phyloP scores from a whole-genome alignment of 2,329 filamentous ascomycete genomes.

The Aspergillus calidoustus region DNA sequence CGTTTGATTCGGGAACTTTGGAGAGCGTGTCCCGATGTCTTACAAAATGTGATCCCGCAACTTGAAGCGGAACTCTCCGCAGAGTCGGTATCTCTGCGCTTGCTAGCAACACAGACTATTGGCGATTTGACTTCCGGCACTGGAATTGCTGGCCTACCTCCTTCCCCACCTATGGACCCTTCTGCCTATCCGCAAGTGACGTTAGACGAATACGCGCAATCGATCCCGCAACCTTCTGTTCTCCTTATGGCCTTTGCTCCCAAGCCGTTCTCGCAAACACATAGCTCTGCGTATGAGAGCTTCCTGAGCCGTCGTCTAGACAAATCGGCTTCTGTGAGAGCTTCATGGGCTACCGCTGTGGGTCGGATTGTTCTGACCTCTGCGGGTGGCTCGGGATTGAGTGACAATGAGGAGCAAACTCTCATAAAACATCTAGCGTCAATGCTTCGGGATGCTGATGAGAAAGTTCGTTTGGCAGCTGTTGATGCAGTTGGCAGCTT shows the following conservation, averaged over 20 bases:
- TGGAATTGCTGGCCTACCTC: slow-evolving; percentile 84
- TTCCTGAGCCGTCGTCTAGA: slow-evolving; percentile 87
- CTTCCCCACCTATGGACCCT: slow-evolving; percentile 73
- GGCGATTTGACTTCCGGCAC: slow-evolving; percentile 95
- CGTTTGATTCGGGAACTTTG: slow-evolving; percentile 87
- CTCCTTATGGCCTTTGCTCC: slow-evolving; percentile 83
- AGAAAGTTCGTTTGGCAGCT: slow-evolving; percentile 88
- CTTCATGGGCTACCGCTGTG: slow-evolving; percentile 82
- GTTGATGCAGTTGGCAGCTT: slow-evolving; percentile 83
- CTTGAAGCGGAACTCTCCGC: slow-evolving; percentile 89
- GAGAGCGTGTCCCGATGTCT: slow-evolving; percentile 84
- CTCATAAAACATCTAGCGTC: slow-evolving; percentile 76
- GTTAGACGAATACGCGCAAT: slow-evolving; percentile 52
- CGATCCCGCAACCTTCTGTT: slow-evolving; percentile 61
- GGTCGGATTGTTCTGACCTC: slow-evolving; percentile 90
- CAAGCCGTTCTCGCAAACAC: slow-evolving; percentile 84
- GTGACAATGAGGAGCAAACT: slow-evolving; percentile 76
- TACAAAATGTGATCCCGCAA: slow-evolving; percentile 92
- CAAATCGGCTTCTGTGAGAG: slow-evolving; percentile 79
- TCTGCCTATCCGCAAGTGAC: slow-evolving; percentile 75
- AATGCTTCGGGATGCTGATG: slow-evolving; percentile 85
- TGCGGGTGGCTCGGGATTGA: slow-evolving; percentile 85
- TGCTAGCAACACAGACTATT: slow-evolving; percentile 89
- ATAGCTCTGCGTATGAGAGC: slow-evolving; percentile 76
- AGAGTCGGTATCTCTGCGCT: slow-evolving; percentile 83